Conservation (phyloP, 2,329 filamentous ascomycete species). For the Huntiella abstrusa region DNA sequence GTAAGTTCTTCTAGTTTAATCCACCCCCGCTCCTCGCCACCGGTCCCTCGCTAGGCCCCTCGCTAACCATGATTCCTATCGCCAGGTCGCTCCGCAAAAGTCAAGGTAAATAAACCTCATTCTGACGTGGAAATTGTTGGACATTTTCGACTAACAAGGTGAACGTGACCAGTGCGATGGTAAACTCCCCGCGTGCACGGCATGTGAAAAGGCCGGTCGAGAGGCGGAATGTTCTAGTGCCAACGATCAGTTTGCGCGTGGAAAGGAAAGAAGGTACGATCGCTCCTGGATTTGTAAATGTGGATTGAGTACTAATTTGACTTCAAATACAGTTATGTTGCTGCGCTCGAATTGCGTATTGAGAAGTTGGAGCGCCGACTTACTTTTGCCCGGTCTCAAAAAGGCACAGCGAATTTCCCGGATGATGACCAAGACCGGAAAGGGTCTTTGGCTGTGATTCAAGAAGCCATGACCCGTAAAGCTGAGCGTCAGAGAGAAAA, state of each 20-base stretch:
- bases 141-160: background rate
- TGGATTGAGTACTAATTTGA: background rate
- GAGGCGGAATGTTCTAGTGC: slow-evolving; percentile 78
- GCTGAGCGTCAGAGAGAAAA: slow-evolving; percentile 51
- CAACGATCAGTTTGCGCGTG: slow-evolving; percentile 87
- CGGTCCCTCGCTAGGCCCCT: background rate
- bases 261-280: slow-evolving; percentile 69
- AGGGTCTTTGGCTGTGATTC: slow-evolving; percentile 42
- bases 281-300: background rate
- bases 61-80: background rate
- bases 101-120: slow-evolving; percentile 40
- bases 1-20: slow-evolving; percentile 20
- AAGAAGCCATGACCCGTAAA: slow-evolving; percentile 44
- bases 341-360: slow-evolving; percentile 77
- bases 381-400: slow-evolving; percentile 48
- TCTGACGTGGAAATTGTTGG: slow-evolving; percentile 3
- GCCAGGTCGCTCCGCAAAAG: slow-evolving; percentile 69
- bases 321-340: slow-evolving; percentile 51
- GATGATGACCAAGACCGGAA: slow-evolving; percentile 33
- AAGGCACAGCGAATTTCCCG: slow-evolving; percentile 45
- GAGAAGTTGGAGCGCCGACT: slow-evolving; percentile 73
- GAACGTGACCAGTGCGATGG: slow-evolving; percentile 55
- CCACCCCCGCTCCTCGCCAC: background rate
- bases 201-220: slow-evolving; percentile 80
- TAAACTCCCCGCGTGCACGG: slow-evolving; percentile 84